Percentiles rank a stretch among this genome's conserved stretches.
phyloP scores from a whole-genome alignment of 352 stramenopile species.

The Thalassiosira ordinaria region DNA sequence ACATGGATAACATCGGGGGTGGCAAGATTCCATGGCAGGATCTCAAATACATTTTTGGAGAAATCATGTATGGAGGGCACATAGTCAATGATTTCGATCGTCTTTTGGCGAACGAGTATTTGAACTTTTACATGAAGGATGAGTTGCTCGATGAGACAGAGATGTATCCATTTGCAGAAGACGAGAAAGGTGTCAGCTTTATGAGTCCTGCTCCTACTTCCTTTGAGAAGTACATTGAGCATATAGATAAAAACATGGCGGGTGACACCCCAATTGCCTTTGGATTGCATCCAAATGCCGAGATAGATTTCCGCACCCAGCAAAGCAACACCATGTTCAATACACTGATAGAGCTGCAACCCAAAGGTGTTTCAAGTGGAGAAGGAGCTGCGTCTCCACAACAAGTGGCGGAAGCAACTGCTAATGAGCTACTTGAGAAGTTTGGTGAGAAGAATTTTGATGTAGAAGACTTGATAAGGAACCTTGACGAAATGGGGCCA shows the following conservation, averaged over 20 bases:
- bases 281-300: constrained; percentile 96
- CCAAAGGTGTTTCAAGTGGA: constrained; percentile 83
- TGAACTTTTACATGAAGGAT: constrained; percentile 98
- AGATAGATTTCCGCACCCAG: constrained; percentile 98
- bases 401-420: constrained; percentile 90
- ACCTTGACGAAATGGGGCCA: constrained; percentile 93
- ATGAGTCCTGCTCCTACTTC: constrained; percentile 94
- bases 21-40: constrained; percentile 97
- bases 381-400: constrained; percentile 91
- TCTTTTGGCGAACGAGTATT: constrained; percentile 94
- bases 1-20: constrained; percentile 93
- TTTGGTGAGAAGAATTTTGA: constrained; percentile 98
- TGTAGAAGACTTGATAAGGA: constrained; percentile 93
- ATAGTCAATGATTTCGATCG: constrained; percentile 96
- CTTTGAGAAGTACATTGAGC: constrained; percentile 97
- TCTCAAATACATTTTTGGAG: constrained; percentile 95
- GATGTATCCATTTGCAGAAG: constrained; percentile 96
- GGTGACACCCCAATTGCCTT: constrained; percentile 97
- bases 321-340: constrained; percentile 95
- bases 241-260: constrained; percentile 96
- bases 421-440: constrained; percentile 93
- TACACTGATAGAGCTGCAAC: constrained; percentile 95
- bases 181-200: constrained; percentile 95
- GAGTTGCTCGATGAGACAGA: constrained; percentile 98
- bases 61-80: constrained; percentile 97